Percentiles rank a stretch among this genome's conserved stretches.
Evolutionary conservation across 768 basidiomycete species (phyloP).

Genomic region (Leucosporidium creatinivorum): DNA sequence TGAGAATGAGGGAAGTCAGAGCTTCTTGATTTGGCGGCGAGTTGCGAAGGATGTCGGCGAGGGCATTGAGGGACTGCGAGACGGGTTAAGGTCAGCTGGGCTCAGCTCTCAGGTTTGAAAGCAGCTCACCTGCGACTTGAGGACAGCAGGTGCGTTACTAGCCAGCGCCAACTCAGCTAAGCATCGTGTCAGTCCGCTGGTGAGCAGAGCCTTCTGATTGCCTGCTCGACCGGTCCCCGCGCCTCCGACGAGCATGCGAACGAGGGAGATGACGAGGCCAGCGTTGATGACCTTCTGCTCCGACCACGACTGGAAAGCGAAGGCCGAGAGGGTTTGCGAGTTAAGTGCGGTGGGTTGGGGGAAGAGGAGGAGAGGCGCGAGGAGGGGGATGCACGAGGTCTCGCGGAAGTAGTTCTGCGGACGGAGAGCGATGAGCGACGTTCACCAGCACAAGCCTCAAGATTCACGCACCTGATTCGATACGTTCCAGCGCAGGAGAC

Average conservation of each 20-base stretch:
- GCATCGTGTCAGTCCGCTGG: conserved; percentile 53
- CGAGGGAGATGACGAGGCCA: conserved; percentile 67
- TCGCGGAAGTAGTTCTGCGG: conserved; percentile 90
- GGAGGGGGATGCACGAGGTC: conserved; percentile 60
- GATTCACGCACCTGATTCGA: conserved; percentile 70
- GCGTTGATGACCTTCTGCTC: conserved; percentile 78
- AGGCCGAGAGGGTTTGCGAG: conserved; percentile 63
- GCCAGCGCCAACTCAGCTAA: conserved; percentile 80
- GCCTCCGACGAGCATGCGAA: conserved; percentile 67
- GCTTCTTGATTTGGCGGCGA: conserved; percentile 62
- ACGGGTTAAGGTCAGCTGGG: neutral
- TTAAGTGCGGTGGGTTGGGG: conserved; percentile 61
- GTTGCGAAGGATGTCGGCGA: conserved; percentile 57
- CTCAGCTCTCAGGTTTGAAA: too few relatives aligned
- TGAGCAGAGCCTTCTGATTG: conserved; percentile 41
- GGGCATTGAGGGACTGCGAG: conserved; percentile 49
- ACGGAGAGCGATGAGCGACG: neutral
- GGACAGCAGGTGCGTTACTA: conserved; percentile 79
- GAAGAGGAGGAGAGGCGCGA: conserved; percentile 52
- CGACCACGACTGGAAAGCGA: conserved; percentile 95
- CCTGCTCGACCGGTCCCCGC: conserved; percentile 39
- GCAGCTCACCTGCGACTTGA: conserved; percentile 70
- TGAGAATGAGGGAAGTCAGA: conserved; percentile 71
- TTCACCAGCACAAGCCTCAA: neutral
- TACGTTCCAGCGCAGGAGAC: conserved; percentile 80